A percentile compares a stretch with the other conserved stretches of the same genome.
These are phyloP conservation scores for Bipolaris sorokiniana DNA, from an alignment of 2,329 filamentous ascomycete species.

Conservation along the genomic window DNA sequence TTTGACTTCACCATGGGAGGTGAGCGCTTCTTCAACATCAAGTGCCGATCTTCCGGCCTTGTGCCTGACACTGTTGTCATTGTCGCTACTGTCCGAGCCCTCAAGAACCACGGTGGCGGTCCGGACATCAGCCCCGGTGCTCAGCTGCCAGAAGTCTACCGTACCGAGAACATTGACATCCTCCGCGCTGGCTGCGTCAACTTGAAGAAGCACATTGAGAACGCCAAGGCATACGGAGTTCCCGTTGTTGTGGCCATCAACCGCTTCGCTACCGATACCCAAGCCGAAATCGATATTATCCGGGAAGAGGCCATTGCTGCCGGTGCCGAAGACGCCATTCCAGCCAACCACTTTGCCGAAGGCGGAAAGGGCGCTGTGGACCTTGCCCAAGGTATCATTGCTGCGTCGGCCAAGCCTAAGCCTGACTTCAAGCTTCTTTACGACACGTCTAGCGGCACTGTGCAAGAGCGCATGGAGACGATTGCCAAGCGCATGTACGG, in stretches of 20 bases:
- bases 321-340: conserved; percentile 90
- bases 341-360: conserved; percentile 96
- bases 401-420: conserved; percentile 78
- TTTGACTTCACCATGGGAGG: conserved; percentile 99
- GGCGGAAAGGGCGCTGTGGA: conserved; percentile 90
- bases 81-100: conserved; percentile 90
- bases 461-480: conserved; percentile 87
- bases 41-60: conserved; percentile 92
- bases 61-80: conserved; percentile 93
- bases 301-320: conserved; percentile 90
- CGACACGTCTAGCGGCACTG: conserved; percentile 68
- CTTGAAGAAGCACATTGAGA: conserved; percentile 91
- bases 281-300: conserved; percentile 87
- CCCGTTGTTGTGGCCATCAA: conserved; percentile 98
- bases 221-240: conserved; percentile 86
- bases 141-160: conserved; percentile 84
- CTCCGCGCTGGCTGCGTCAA: conserved; percentile 91
- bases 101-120: conserved; percentile 96
- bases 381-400: conserved; percentile 84
- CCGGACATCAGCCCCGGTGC: conserved; percentile 91
- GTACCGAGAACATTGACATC: conserved; percentile 90
- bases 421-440: conserved; percentile 85
- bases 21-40: conserved; percentile 99
- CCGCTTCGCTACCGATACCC: conserved; percentile 91
- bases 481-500: conserved; percentile 97